These are phyloP conservation scores for Pythium coloratum DNA, from an alignment of 352 stramenopile species.

Conservation along the genomic window DNA sequence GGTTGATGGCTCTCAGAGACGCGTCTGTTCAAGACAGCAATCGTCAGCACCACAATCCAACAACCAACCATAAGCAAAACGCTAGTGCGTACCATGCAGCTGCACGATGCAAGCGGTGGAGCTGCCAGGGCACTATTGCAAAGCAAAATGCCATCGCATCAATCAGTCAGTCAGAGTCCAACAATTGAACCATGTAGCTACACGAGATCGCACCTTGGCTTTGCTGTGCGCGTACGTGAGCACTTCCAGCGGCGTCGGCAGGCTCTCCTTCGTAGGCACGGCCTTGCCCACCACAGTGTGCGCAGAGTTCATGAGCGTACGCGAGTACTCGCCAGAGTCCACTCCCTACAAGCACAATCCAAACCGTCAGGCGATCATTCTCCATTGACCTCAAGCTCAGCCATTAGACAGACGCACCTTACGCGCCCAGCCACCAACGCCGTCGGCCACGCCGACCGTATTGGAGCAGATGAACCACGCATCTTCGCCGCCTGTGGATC, in stretches of 20 bases:
- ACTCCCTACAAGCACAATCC: constrained; percentile 50
- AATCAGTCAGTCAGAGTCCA: not conserved
- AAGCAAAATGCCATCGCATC: not conserved
- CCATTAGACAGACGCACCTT: constrained; percentile 41
- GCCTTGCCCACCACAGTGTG: constrained; percentile 29
- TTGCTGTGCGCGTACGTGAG: constrained; percentile 65
- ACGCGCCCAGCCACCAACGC: constrained; percentile 83
- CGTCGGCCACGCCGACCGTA: constrained; percentile 83
- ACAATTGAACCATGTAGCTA: not conserved
- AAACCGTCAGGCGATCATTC: not conserved
- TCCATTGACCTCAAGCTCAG: not conserved
- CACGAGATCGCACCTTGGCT: constrained; percentile 41
- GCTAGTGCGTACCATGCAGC: constrained; percentile 47
- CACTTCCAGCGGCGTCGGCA: constrained; percentile 63
- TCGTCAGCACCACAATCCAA: not conserved
- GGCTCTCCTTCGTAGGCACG: constrained; percentile 20
- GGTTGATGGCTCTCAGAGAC: constrained; percentile 85
- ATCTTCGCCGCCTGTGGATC: constrained; percentile 80
- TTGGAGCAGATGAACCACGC: constrained; percentile 80
- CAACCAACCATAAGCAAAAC: not conserved
- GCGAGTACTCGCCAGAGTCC: constrained; percentile 87
- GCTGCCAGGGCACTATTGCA: constrained; percentile 62
- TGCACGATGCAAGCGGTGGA: constrained; percentile 87
- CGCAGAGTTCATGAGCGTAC: constrained; percentile 71
- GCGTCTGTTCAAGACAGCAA: constrained; percentile 30